A percentile compares a stretch with the other conserved stretches of the same genome.
phyloP scores from a whole-genome alignment of 495 filamentous ascomycete species.

The Diplogelasinospora grovesii region DNA sequence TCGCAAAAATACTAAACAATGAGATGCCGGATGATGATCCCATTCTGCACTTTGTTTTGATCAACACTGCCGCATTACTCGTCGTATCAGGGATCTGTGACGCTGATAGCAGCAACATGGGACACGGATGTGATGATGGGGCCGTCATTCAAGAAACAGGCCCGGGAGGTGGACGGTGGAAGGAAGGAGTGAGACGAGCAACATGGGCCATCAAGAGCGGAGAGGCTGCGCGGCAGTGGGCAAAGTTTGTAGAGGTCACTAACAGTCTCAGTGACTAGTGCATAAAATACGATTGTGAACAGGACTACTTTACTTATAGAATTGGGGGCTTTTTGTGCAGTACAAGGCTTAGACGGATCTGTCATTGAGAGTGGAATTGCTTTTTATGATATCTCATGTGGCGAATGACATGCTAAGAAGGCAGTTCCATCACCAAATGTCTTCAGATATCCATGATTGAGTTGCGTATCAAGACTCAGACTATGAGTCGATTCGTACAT shows the following conservation, averaged over 20 bases:
- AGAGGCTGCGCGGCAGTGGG: constrained; percentile 67
- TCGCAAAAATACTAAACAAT: constrained; percentile 68
- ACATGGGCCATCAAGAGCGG: constrained; percentile 79
- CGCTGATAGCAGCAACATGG: constrained; percentile 67
- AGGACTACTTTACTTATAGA: neutral
- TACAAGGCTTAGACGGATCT: no score
- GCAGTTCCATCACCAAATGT: no score
- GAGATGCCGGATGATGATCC: constrained; percentile 68
- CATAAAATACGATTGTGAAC: neutral
- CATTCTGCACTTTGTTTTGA: constrained; percentile 85
- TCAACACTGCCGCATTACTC: constrained; percentile 86
- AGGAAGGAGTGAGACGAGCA: constrained; percentile 79
- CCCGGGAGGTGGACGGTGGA: constrained; percentile 83
- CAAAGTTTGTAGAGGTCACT: constrained; percentile 56
- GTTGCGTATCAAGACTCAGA: no score
- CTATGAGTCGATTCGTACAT: no score
- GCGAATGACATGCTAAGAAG: no score
- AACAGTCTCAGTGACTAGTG: constrained; percentile 24
- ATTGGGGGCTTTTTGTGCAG: neutral
- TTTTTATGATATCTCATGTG: no score
- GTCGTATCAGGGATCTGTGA: constrained; percentile 84
- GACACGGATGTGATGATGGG: constrained; percentile 50
- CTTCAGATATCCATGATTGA: no score
- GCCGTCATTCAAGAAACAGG: constrained; percentile 74
- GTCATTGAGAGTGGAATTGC: no score